Conservation (phyloP, 768 basidiomycete genomes). For the Tubosaeta sp. region DNA sequence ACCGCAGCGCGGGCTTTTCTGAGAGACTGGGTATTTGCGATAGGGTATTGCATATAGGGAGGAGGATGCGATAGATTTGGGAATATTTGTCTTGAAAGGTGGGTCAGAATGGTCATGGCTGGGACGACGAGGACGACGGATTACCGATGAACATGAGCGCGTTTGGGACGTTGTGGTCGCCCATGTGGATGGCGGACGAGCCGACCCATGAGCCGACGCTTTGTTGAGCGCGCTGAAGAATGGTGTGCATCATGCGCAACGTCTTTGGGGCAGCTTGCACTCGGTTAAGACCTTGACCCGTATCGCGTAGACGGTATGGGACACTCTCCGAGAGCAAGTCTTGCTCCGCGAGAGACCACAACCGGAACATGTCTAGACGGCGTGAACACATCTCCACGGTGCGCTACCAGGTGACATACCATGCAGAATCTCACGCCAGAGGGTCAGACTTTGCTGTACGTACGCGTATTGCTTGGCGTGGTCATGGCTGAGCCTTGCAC, state of each 20-base stretch:
- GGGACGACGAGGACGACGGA: background rate
- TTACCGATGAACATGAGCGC: conserved; percentile 80
- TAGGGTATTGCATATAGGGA: conserved; percentile 82
- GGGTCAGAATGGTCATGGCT: background rate
- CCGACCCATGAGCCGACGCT: conserved; percentile 84
- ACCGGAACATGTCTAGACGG: conserved; percentile 74
- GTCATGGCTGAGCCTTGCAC: conserved; percentile 79
- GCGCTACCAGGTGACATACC: conserved; percentile 39
- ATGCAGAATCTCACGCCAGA: conserved; percentile 84
- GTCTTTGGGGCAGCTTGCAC: conserved; percentile 86
- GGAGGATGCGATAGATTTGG: conserved; percentile 84
- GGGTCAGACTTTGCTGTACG: conserved; percentile 79
- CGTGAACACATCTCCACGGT: conserved; percentile 1
- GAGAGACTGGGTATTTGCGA: conserved; percentile 64
- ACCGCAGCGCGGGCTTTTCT: conserved; percentile 63
- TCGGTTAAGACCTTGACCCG: conserved; percentile 87
- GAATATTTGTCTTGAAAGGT: conserved; percentile 69
- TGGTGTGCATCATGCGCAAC: conserved; percentile 85
- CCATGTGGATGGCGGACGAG: conserved; percentile 86
- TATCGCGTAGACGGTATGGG: conserved; percentile 78
- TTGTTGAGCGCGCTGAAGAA: conserved; percentile 77
- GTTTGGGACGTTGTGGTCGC: conserved; percentile 59
- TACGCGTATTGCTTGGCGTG: conserved; percentile 83
- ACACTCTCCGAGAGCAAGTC: conserved; percentile 75
- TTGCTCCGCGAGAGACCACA: conserved; percentile 79